phyloP scores from a whole-genome alignment of 495 filamentous ascomycete genomes.

The Penicillium manginii region DNA sequence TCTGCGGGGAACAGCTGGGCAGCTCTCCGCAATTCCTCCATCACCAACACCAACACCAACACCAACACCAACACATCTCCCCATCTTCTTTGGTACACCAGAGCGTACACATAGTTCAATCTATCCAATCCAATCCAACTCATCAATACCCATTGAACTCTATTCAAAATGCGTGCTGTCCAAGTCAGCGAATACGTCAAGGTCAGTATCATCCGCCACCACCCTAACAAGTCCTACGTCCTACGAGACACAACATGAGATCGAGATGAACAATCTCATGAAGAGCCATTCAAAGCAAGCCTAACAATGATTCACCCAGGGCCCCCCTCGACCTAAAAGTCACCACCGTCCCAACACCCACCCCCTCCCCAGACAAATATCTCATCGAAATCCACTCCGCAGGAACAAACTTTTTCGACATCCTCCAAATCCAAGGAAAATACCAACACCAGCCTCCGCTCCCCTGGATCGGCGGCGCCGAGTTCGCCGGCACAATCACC shows the following conservation, averaged over 20 bases:
- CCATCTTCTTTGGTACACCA: no score
- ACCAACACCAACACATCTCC: no score
- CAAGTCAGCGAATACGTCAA: slow-evolving; percentile 84
- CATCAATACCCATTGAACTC: background rate
- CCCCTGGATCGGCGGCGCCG: slow-evolving; percentile 85
- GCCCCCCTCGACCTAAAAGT: slow-evolving; percentile 79
- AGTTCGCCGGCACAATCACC: slow-evolving; percentile 81
- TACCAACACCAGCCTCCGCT: slow-evolving; percentile 71
- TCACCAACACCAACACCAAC: no score
- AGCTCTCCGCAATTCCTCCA: background rate
- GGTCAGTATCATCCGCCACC: slow-evolving; percentile 43
- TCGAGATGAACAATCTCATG: no score
- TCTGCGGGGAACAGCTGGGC: background rate
- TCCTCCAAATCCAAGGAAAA: slow-evolving; percentile 84
- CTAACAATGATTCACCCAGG: slow-evolving; percentile 44
- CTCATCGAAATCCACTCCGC: slow-evolving; percentile 86
- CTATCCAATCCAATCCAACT: background rate
- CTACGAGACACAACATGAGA: background rate
- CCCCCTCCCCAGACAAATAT: slow-evolving; percentile 73
- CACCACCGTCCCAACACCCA: slow-evolving; percentile 70
- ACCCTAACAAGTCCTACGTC: background rate
- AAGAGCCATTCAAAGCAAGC: background rate
- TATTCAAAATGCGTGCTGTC: slow-evolving; percentile 74
- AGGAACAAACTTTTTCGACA: slow-evolving; percentile 95
- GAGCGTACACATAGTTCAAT: background rate